Evolutionary conservation across 805 yeast genomes (phyloP), one percentile per base, ranked within the genome.

Genomic region (Teunomyces kruisii): DNA sequence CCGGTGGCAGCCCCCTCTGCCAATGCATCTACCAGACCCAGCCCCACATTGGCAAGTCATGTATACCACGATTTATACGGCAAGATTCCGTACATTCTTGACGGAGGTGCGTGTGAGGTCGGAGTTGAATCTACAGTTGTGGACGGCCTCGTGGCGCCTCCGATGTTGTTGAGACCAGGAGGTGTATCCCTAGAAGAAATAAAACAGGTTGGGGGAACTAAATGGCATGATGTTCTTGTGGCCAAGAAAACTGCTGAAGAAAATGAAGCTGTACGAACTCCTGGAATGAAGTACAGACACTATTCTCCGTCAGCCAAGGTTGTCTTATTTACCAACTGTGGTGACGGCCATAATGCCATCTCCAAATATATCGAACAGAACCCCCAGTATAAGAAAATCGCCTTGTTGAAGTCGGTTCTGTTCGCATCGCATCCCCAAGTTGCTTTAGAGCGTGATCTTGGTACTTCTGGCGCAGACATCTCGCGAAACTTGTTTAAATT

Each of bases 1-100:
- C 98, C 99, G 1, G 66, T 94, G 30, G 99, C 99, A 1, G 99
- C 99, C 0, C 99, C 99, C 0, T 88, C 96, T 1, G 99, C 99
- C 2, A 94, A 94, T 64, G 92, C 97, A 1, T 89, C 97, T 1
- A 94, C 99, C 0, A 72, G 89, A 41, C 99, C 99, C 1, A 86
- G 96, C 14, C 97, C 98, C 1, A 94, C 99, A 0, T 58, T 75
- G 28, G 98, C 99, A 0, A 65, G 75, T 8, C 99, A 94, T 61
- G 99, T 94, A 0, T 79, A 68, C 53, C 80, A 81, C 56, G 99
- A 94, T 59, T 65, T 94, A 43, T 58, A 86, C 1, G 92, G 90
- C 0, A 80, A 76, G 49, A 88, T 94, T 10, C 96, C 97, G 0
- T 59, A 83, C 24, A 88, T 94, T 45, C 57, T 94, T 22, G 99